Conservation (phyloP, 2,329 filamentous ascomycete species). For the Thielaviopsis euricoi region DNA sequence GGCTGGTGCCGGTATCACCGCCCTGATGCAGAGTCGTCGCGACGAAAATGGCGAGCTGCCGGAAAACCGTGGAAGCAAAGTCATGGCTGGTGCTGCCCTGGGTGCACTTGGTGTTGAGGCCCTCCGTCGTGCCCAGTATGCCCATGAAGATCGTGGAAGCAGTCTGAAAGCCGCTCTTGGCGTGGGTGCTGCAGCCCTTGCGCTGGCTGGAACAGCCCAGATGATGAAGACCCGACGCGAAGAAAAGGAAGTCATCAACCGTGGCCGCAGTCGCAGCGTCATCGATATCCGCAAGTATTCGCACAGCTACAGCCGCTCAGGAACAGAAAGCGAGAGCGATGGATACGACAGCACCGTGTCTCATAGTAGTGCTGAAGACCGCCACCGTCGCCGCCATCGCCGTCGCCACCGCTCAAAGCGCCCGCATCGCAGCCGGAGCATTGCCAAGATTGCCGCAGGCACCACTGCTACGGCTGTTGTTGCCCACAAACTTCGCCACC, state of each 20-base stretch:
- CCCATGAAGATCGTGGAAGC: slow-evolving; percentile 36
- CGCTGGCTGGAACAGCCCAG: slow-evolving; percentile 48
- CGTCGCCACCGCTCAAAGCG: slow-evolving; percentile 15
- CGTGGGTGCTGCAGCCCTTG: slow-evolving; percentile 45
- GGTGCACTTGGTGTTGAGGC: slow-evolving; percentile 47
- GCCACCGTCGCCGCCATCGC: not conserved
- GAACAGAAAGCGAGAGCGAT: slow-evolving; percentile 12
- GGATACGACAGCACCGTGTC: not conserved
- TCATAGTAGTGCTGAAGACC: not conserved
- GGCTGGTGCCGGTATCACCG: slow-evolving; percentile 44
- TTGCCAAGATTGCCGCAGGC: slow-evolving; percentile 40
- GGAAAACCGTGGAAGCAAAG: slow-evolving; percentile 38
- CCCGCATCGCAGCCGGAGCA: slow-evolving; percentile 20
- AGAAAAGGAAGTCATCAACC: slow-evolving; percentile 38
- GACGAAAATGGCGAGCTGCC: slow-evolving; percentile 32
- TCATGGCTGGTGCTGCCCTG: slow-evolving; percentile 43
- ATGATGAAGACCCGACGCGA: slow-evolving; percentile 44
- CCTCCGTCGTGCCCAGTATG: slow-evolving; percentile 41
- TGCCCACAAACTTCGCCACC: slow-evolving; percentile 35
- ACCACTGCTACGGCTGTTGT: slow-evolving; percentile 41
- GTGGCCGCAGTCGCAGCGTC: slow-evolving; percentile 35
- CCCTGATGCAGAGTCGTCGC: slow-evolving; percentile 39
- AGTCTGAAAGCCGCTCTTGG: slow-evolving; percentile 45
- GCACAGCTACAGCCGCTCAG: slow-evolving; percentile 21
- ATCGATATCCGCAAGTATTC: slow-evolving; percentile 14